Conservation (phyloP, 306 rosid species). For the Luffa acutangula region DNA sequence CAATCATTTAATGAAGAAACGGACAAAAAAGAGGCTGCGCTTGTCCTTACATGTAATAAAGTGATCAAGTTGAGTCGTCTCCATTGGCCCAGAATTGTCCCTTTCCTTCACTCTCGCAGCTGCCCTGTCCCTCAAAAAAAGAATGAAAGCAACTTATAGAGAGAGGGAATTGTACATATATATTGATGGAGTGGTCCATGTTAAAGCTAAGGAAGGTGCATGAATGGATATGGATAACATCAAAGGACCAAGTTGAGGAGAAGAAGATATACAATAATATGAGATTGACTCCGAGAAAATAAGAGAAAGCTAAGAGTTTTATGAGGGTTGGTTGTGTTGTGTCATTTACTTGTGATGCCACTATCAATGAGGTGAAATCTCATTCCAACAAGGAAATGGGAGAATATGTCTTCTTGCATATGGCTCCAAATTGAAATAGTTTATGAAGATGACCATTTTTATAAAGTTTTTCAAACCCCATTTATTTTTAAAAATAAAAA, state of each 20-base stretch:
- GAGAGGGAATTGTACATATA: background rate
- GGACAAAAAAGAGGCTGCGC: constrained; percentile 13
- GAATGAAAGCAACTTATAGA: background rate
- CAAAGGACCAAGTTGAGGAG: constrained; percentile 2
- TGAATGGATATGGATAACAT: constrained; percentile 1
- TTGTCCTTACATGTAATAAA: background rate
- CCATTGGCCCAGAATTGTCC: background rate
- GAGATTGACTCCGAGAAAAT: background rate
- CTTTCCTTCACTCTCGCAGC: background rate
- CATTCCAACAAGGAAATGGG: background rate
- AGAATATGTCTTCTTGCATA: background rate
- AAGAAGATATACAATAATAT: background rate
- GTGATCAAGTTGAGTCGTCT: background rate
- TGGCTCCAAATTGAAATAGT: background rate
- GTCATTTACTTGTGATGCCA: background rate
- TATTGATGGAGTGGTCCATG: background rate
- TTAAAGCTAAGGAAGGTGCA: background rate
- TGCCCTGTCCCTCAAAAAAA: background rate
- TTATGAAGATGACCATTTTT: background rate
- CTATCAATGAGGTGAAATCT: background rate
- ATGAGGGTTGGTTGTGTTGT: background rate
- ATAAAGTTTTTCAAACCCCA: background rate
- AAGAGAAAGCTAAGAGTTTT: background rate
- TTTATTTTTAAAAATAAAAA: background rate
- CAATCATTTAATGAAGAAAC: background rate